A percentile compares a stretch with the other conserved stretches of the same genome.
Conservation (phyloP, 2,329 filamentous ascomycete genomes). For the Aureobasidium leucospermi region DNA sequence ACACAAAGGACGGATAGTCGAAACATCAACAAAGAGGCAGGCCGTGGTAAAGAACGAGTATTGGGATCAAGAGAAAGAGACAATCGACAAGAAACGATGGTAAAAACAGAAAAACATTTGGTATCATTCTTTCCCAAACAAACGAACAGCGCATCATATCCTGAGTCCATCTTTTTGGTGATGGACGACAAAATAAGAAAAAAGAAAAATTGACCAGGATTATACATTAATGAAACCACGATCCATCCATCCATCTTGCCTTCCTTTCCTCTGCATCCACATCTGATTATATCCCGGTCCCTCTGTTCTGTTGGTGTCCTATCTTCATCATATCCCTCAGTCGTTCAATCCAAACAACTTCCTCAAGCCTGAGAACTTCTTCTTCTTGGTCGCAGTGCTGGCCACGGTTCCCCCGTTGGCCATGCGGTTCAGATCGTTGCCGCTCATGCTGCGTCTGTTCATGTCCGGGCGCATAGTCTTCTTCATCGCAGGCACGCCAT, state of each 20-base stretch:
- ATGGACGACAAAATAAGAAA: background rate
- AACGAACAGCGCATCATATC: no score
- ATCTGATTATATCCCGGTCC: background rate
- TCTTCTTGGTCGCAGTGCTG: conserved; percentile 43
- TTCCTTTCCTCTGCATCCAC: background rate
- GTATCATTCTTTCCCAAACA: no score
- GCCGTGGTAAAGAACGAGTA: no score
- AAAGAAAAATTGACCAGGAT: background rate
- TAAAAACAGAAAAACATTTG: no score
- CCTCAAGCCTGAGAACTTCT: conserved; percentile 61
- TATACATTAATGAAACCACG: background rate
- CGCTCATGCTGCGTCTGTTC: conserved; percentile 27
- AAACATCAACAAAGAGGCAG: no score
- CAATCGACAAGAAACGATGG: no score
- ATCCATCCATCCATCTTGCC: background rate
- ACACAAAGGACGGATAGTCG: no score
- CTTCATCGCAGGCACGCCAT: conserved; percentile 24
- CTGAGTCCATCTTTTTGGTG: no score
- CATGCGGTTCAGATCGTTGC: conserved; percentile 7
- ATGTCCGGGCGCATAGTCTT: conserved; percentile 22
- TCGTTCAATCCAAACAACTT: conserved; percentile 57
- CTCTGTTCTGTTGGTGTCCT: background rate
- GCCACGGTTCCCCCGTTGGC: conserved; percentile 20
- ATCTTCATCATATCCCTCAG: conserved; percentile 25
- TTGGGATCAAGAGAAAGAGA: no score